These are phyloP conservation scores for Ulota crispa DNA, from an alignment of 225 moss, liverwort and hornwort genomes.

Conservation along the genomic window DNA sequence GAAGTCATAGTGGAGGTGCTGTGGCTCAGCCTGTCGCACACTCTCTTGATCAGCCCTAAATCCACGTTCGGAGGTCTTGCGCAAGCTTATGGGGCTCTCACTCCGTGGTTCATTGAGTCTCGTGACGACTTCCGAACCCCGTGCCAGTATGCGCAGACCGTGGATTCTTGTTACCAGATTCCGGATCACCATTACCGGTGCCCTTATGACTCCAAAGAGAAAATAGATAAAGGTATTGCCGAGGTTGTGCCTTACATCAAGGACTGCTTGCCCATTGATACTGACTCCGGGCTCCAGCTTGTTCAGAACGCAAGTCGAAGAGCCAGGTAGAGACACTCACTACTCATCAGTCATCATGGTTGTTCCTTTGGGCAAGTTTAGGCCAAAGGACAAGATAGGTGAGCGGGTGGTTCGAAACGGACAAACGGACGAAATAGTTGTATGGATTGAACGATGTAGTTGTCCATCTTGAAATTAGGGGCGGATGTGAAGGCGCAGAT, in stretches of 20 bases:
- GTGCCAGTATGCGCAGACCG: conserved; percentile 35
- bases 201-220: conserved; percentile 9
- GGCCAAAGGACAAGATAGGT: too few species aligned
- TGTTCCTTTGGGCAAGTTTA: too few species aligned
- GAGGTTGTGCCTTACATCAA: conserved; percentile 35
- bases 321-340: background rate
- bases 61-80: conserved; percentile 49
- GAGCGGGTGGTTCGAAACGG: too few species aligned
- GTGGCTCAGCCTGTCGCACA: conserved; percentile 45
- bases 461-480: too few species aligned
- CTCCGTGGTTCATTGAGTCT: conserved; percentile 42
- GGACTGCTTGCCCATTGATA: conserved; percentile 35
- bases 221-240: background rate
- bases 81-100: conserved; percentile 45
- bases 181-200: background rate
- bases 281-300: conserved; percentile 25
- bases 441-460: too few species aligned
- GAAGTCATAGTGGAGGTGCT: conserved; percentile 45
- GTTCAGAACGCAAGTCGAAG: background rate
- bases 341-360: too few species aligned
- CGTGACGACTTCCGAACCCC: conserved; percentile 24
- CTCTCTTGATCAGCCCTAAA: conserved; percentile 27
- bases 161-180: conserved; percentile 34
- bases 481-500: too few species aligned
- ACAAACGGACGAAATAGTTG: too few species aligned